Conservation (phyloP, 805 yeast genomes). For the Saccharomycopsis fodiens region DNA sequence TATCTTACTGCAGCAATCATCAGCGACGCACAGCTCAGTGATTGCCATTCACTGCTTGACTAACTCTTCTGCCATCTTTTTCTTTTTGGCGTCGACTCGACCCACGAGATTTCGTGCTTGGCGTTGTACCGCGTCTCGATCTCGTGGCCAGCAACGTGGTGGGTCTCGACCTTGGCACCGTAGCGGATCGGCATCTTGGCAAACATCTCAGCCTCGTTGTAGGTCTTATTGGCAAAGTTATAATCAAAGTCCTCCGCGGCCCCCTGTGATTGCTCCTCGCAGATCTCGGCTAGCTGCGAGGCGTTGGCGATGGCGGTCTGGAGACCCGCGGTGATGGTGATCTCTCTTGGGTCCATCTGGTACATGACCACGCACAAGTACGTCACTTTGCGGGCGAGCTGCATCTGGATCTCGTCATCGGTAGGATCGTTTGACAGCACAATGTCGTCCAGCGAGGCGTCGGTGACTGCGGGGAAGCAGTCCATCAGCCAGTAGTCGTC, state of each 20-base stretch:
- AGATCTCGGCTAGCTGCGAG: not conserved
- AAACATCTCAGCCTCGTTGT: slow-evolving; percentile 8
- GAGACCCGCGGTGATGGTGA: slow-evolving; percentile 4
- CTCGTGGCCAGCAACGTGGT: not conserved
- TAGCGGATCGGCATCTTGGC: not conserved
- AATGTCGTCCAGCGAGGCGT: slow-evolving; percentile 23
- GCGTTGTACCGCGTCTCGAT: too few species aligned
- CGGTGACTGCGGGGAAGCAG: slow-evolving; percentile 44
- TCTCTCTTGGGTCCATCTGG: slow-evolving; percentile 22
- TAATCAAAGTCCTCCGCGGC: not conserved
- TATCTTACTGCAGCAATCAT: too few species aligned
- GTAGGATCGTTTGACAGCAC: slow-evolving; percentile 29
- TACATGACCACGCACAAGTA: slow-evolving; percentile 36
- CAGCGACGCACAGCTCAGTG: too few species aligned
- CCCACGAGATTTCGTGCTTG: not conserved
- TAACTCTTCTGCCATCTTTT: too few species aligned
- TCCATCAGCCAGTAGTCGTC: slow-evolving; percentile 30
- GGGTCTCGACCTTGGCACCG: not conserved
- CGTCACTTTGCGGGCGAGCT: slow-evolving; percentile 47
- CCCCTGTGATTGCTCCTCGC: too few species aligned
- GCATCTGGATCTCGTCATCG: slow-evolving; percentile 40
- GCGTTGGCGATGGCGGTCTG: slow-evolving; percentile 4
- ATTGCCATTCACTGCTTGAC: too few species aligned
- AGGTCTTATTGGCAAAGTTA: slow-evolving; percentile 16
- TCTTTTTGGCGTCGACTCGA: not conserved